phyloP scores from a whole-genome alignment of 2,329 filamentous ascomycete species.

The Fusarium heterosporum region DNA sequence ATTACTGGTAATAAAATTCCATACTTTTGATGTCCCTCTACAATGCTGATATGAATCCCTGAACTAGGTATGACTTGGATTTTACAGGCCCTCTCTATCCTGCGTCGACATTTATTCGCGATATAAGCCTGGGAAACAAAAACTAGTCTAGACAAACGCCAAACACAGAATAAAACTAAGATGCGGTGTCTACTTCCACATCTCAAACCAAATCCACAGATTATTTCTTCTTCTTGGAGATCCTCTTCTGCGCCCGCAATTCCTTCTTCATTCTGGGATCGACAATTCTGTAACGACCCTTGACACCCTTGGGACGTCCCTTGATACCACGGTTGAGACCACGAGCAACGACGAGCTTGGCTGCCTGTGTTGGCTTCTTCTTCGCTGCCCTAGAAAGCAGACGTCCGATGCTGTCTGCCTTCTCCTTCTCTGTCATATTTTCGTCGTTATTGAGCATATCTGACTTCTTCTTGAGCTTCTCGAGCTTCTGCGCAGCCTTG shows the following conservation, averaged over 20 bases:
- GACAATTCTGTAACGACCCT: conserved; percentile 98
- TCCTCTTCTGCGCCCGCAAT: conserved; percentile 84
- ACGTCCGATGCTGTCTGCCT: conserved; percentile 84
- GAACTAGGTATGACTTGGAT: conserved; percentile 81
- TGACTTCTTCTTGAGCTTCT: conserved; percentile 98
- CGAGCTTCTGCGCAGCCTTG: conserved; percentile 87
- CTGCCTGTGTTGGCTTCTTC: conserved; percentile 84
- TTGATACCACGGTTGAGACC: conserved; percentile 87
- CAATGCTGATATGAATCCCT: conserved; percentile 10
- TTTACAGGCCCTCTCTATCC: conserved; percentile 77
- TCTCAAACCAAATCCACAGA: conserved; percentile 3
- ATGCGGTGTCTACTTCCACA: conserved; percentile 26
- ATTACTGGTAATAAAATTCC: conserved; percentile 75
- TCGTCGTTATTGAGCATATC: conserved; percentile 90
- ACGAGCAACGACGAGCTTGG: conserved; percentile 89
- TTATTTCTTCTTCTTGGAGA: conserved; percentile 74
- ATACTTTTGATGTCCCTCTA: neutral
- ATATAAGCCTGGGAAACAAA: conserved; percentile 44
- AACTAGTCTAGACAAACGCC: conserved; percentile 12
- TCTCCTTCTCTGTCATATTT: conserved; percentile 94
- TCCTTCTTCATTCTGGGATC: conserved; percentile 98
- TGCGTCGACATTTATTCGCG: conserved; percentile 65
- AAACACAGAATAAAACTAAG: conserved; percentile 25
- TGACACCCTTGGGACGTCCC: conserved; percentile 89
- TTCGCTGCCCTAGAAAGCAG: conserved; percentile 84